Evolutionary conservation across 257 asterid species (phyloP), one percentile per base, ranked within the genome.

Genomic region (Datura wrightii): DNA sequence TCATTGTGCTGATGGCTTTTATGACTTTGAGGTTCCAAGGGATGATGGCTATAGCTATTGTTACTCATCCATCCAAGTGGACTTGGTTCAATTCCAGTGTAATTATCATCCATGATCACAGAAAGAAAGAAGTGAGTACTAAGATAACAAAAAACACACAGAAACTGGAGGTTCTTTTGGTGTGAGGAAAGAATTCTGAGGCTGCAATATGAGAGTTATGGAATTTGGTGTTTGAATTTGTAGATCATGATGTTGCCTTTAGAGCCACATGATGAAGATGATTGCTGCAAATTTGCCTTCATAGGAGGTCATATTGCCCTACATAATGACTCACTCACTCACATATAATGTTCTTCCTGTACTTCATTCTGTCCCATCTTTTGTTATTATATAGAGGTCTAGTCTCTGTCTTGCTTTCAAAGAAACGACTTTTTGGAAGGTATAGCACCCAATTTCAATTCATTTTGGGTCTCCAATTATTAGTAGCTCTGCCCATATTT

Each of bases 341-440:
- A 78, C 60, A 84, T 80, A 82, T 83, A 74, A 85, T 89, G 83
- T 60, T 63, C 53, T 85, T 18, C 34, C 44, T 86, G 88, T 84
- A 80, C 88, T 79, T 86, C 19, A 10, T 78, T 86, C 83, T 87
- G 94, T 90, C 92, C 86, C 82, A 76, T 83, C 67, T 55, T 82
- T 86, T 90, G 93, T 88, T 82, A 74, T 81, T 80, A 62, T 44
- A 71, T 14, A 18, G 34, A 87, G 83, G 95, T 90, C 85, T 44
- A 52, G 97, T 92, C 97, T 82, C 72, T 85, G 82, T 93, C 95
- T 86, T 41, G 59, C 83, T 50, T 70, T 83, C 90, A 85, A 41
- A 31, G 86, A 59, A 83, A 84, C 79, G 14, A 53, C 63, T 78
- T 41, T 87, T 90, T 90, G 94, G 90, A 89, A 18, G 79, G 24